These are phyloP conservation scores for Stephania yunnanensis DNA, from an alignment of 164 flowering plant genomes.

Conservation along the genomic window DNA sequence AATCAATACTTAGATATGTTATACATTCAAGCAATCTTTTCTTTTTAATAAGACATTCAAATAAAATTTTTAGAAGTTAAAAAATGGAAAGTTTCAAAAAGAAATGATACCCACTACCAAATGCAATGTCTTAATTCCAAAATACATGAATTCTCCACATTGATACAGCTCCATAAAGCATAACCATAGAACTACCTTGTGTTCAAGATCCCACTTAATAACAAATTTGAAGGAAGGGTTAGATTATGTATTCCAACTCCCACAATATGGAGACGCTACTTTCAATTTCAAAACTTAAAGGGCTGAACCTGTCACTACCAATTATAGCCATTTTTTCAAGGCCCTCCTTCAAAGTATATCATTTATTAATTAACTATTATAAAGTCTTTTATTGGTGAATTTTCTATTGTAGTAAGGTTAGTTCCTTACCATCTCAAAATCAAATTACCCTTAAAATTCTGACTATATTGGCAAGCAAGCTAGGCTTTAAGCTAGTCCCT, in stretches of 20 bases:
- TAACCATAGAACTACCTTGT: neutral
- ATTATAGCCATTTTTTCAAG: neutral
- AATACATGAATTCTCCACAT: too few relatives aligned
- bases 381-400: too few relatives aligned
- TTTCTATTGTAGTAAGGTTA: neutral
- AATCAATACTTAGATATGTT: slow-evolving; percentile 1
- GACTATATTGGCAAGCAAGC: neutral
- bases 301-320: neutral
- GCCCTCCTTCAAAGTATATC: neutral
- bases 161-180: neutral
- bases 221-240: neutral
- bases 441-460: neutral
- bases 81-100: neutral
- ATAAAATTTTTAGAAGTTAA: neutral
- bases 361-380: too few relatives aligned
- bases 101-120: too few relatives aligned
- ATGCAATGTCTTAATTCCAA: too few relatives aligned
- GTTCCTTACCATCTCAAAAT: neutral
- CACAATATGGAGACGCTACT: neutral
- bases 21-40: neutral
- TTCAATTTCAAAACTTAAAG: too few relatives aligned
- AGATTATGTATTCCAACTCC: neutral
- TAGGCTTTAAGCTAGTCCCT: neutral
- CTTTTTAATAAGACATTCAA: neutral
- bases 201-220: neutral